These are phyloP conservation scores for Phytophthora multivora DNA, from an alignment of 352 stramenopile species.

Conservation along the genomic window DNA sequence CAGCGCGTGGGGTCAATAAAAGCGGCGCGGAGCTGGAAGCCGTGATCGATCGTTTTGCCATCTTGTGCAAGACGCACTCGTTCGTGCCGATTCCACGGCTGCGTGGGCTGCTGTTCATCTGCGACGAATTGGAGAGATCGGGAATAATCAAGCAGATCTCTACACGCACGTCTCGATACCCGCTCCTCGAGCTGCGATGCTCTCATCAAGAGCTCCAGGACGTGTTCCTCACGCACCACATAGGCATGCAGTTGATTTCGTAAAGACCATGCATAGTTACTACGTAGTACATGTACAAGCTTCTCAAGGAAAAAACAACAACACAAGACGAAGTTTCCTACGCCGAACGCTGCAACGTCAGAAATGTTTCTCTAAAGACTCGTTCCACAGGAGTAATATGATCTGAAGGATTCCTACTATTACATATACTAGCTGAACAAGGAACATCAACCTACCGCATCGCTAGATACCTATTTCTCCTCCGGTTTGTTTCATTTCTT, in stretches of 20 bases:
- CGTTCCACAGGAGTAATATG: too few species aligned
- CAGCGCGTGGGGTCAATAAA: constrained; percentile 27
- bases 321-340: neutral
- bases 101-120: constrained; percentile 58
- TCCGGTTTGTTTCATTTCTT: too few species aligned
- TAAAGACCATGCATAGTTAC: too few species aligned
- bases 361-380: too few species aligned
- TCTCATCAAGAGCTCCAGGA: constrained; percentile 72
- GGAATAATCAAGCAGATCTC: constrained; percentile 58
- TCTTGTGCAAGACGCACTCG: constrained; percentile 72
- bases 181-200: constrained; percentile 58
- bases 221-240: constrained; percentile 61
- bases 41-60: constrained; percentile 64
- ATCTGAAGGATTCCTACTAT: too few species aligned
- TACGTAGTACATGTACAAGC: too few species aligned
- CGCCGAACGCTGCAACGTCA: too few species aligned
- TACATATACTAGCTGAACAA: too few species aligned
- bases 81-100: constrained; percentile 60
- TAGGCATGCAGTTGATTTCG: constrained; percentile 62
- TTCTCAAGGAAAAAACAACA: too few species aligned
- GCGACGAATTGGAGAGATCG: constrained; percentile 67
- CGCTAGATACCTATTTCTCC: too few species aligned
- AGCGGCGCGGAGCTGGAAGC: constrained; percentile 59
- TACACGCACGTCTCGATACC: constrained; percentile 53
- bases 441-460: too few species aligned